Evolutionary conservation across 1,284 basidiomycete species (phyloP), one percentile per base, ranked within the genome.

Genomic region (Volvariella surrecta): DNA sequence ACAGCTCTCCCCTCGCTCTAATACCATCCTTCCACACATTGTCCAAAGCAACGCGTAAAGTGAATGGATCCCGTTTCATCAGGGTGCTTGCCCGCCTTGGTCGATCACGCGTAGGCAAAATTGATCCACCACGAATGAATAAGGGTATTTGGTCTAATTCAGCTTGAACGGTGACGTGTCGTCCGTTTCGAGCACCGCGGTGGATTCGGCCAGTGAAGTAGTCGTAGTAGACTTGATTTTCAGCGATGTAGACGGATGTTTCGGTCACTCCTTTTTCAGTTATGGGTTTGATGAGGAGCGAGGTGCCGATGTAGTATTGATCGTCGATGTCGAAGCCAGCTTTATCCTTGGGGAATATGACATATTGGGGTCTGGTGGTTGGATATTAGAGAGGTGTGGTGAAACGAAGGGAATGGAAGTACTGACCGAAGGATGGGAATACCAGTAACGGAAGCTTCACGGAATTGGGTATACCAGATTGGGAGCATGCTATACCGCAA

Each of bases 391-490:
- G 34, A 35, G 13, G 6, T 35, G n/a, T 35, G n/a, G n/a, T 28
- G 24, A 28, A 28, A 6, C 11, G 6, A 6, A 54, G 31, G 31
- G 16, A 15, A 35, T 19, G 34, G 18, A n/a, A 7, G 34, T 8
- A 15, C 34, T 35, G 6, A 35, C 34, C 34, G 34, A 49, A 93
- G 62, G 42, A 95, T 76, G 2, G 92, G 91, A 20, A 83, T 57
- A 2, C 93, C 93, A 8, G 75, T 82, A 2, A 83, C 71, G 49
- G 81, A 86, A 3, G 88, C 81, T 58, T 94, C 88, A 41, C 80
- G 75, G 79, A 99, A 98, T 1, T 91, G 89, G 16, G 91, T 98
- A 63, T 99, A 99, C 94, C 95, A 98, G 13, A 93, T 73, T 0
- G 93, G 91, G 22, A 99, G 68, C 66, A 98, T 74, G 45, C 77